Base-by-base conservation (phyloP, 139 green algal species). In the Nannochloris sp. region DNA sequence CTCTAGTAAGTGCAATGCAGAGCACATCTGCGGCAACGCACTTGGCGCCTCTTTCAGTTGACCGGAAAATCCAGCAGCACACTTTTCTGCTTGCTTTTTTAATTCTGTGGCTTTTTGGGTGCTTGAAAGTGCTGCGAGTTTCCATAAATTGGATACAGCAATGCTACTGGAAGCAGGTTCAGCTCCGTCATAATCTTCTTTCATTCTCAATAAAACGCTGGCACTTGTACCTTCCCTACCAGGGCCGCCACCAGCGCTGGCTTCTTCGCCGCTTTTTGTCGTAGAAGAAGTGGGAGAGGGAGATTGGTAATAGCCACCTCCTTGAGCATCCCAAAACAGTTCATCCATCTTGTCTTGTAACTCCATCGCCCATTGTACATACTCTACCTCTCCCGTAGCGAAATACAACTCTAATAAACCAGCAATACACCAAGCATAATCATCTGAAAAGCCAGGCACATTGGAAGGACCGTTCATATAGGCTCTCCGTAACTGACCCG, bases 151-250 rank as follows among this genome's bases (percentile, higher is more conserved):
- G 45, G 44, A 15, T 1, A 71, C 73, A 2, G 89, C 84, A 4
- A 92, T 72, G 59, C 77, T 88, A 51, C 76, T 87, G 10, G 88
- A 80, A 6, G 83, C 78, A 6, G 90, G 90, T 70, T 96, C 90
- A 2, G 90, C 90, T 3, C 88, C 87, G 47, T 95, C 88, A 36
- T 95, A 95, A 42, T 95, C 87, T 47, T 78, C 67, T 62, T 95
- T 81, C 5, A 83, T 55, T 45, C 35, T 8, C 5, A 64, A 29
- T n/a, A 8, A 23, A 10, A 57, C 12, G 5, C 24, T 35, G 23
- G 19, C 44, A n/a, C n/a, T n/a, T n/a, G n/a, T n/a, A n/a, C n/a
- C n/a, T n/a, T n/a, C n/a, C n/a, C n/a, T n/a, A n/a, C n/a, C n/a
- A n/a, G n/a, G n/a, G n/a, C n/a, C n/a, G n/a, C n/a, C n/a, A n/a